Base-by-base conservation (phyloP, 2,329 filamentous ascomycete genomes). In the Ophiostoma angusticollis region DNA sequence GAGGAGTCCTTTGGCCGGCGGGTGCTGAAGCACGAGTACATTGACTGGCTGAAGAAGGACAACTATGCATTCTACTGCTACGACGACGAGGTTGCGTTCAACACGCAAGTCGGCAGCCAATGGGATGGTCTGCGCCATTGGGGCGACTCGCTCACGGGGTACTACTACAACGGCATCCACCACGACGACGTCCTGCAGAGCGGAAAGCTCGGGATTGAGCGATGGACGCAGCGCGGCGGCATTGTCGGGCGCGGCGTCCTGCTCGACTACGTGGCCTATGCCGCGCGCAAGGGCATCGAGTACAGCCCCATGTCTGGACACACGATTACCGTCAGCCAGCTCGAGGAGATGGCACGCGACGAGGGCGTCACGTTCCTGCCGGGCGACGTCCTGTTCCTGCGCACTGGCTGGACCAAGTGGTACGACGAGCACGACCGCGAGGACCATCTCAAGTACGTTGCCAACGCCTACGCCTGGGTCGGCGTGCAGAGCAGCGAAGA, bases 371-470 rank as follows among this genome's bases (percentile, higher is more conserved):
- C 79, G 44, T 77, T 83, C 50, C 67, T 63, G 0, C 68, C 37
- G 3, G 80, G 79, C 5, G 78, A 84, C 44, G 71, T 84, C 39
- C 62, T 84, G 9, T 62, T 84, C 31, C 54, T 84, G 16, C 67
- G 79, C 14, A 75, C 70, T 2, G 79, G 80, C 0, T 73, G 69
- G 48, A 72, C 74, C 7, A 67, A 78, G 47, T 60, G 67, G 9
- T 70, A 80, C 41, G 61, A 74, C 47, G 55, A 56, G 5, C 67
- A 65, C 8, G 57, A 52, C 1, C 50, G 52, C 0, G 54, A 56
- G 2, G 55, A 58, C 9, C 49, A 61, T 9, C 51, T 45, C 6
- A 61, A 60, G 45, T 0, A 40, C 22, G 4, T 56, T 45, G 12
- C 37, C 30, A 31, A 40, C 61, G 5, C 49, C 60, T 37, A 21